Conservation (phyloP, 164 flowering plant species). For the Saururus chinensis region DNA sequence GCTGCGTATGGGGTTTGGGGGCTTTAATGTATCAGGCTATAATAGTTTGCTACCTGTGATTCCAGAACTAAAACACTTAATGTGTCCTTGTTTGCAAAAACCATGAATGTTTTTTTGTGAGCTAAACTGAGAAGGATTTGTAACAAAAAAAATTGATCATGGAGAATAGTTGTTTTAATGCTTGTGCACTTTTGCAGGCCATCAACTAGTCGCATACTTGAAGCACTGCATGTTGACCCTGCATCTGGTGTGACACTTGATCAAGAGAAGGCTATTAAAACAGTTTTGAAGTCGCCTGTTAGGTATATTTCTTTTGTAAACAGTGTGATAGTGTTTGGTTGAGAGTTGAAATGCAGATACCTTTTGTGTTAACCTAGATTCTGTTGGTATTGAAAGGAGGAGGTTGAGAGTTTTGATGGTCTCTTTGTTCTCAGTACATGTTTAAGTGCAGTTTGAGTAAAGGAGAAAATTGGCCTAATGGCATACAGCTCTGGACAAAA, state of each 20-base stretch:
- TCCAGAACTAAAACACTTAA: background rate
- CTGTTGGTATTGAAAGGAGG: background rate
- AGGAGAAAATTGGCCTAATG: too few species aligned
- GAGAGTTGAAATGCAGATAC: background rate
- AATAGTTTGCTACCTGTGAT: conserved; percentile 20
- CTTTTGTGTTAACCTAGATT: background rate
- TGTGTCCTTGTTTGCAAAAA: background rate
- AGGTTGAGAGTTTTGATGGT: too few species aligned
- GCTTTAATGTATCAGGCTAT: conserved; percentile 33
- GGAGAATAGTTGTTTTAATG: conserved; percentile 1
- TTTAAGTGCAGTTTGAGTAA: too few species aligned
- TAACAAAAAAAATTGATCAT: too few species aligned
- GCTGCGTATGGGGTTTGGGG: conserved; percentile 38
- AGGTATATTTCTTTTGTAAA: conserved; percentile 30
- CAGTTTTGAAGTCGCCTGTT: conserved; percentile 36
- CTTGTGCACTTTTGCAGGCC: conserved; percentile 65
- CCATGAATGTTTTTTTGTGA: too few species aligned
- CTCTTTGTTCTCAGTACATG: too few species aligned
- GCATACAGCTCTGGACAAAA: too few species aligned
- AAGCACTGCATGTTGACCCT: conserved; percentile 94
- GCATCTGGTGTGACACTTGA: conserved; percentile 86
- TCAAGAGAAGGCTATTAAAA: conserved; percentile 52
- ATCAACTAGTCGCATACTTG: conserved; percentile 73
- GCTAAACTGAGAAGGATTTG: too few species aligned
- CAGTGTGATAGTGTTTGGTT: background rate